Conservation (phyloP, 768 basidiomycete genomes). For the Coprinopsis marcescibilis region DNA sequence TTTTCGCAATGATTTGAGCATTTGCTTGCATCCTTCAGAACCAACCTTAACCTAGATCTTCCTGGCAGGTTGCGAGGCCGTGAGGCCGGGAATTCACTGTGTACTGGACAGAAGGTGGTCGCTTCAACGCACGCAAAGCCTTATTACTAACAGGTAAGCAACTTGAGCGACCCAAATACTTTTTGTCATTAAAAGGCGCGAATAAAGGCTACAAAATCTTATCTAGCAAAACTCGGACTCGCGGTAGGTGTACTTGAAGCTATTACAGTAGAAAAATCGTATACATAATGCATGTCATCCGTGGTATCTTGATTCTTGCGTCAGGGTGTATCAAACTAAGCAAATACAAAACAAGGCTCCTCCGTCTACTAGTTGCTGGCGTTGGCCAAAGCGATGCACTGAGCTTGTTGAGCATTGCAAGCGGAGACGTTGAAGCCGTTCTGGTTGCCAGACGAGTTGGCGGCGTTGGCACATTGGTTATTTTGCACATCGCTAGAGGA, state of each 20-base stretch:
- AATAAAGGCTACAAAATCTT: background rate
- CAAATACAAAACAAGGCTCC: no score
- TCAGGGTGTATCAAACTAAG: no score
- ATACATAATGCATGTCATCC: no score
- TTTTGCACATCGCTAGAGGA: slow-evolving; percentile 55
- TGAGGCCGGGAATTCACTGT: no score
- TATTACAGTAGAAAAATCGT: background rate
- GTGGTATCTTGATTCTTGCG: no score
- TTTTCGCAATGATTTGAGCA: no score
- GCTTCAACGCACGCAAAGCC: no score
- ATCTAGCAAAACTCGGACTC: background rate
- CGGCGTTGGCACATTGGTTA: slow-evolving; percentile 53
- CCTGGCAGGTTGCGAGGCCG: no score
- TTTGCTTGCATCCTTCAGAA: no score
- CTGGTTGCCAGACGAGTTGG: slow-evolving; percentile 45
- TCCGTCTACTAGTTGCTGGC: slow-evolving; percentile 11
- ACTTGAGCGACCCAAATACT: slow-evolving; percentile 5
- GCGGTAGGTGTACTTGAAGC: background rate
- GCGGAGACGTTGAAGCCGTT: slow-evolving; percentile 40
- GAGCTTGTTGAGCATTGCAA: slow-evolving; percentile 39
- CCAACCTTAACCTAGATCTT: no score
- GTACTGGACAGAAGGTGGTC: no score
- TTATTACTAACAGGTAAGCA: no score
- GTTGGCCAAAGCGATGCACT: slow-evolving; percentile 29
- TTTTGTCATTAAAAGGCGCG: background rate